These are phyloP conservation scores for Artemisia annua DNA, from an alignment of 129 eudicot genomes.

Conservation along the genomic window DNA sequence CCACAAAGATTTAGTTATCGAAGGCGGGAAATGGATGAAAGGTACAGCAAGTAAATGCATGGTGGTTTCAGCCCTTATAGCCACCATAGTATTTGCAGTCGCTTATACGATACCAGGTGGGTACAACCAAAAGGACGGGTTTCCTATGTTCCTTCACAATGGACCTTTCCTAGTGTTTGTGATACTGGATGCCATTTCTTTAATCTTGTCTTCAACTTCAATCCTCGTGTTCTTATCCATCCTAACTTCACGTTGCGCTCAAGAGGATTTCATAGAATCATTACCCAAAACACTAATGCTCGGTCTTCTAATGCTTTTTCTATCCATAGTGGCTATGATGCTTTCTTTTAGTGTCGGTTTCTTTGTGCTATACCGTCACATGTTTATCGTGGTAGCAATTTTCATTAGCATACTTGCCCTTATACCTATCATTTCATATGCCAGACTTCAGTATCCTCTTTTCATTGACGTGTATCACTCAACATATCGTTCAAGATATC, in stretches of 20 bases:
- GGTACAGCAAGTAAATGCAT: conserved; percentile 21
- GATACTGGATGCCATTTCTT: conserved; percentile 11
- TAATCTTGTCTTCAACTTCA: neutral
- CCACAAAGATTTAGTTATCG: neutral
- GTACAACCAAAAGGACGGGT: neutral
- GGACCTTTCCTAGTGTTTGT: conserved; percentile 15
- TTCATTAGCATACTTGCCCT: conserved; percentile 4
- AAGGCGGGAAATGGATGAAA: conserved; percentile 15
- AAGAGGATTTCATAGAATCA: conserved; percentile 14
- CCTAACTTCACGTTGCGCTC: conserved; percentile 15
- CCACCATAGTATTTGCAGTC: conserved; percentile 18
- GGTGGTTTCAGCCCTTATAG: conserved; percentile 9
- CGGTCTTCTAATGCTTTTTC: conserved; percentile 12
- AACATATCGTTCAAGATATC: neutral
- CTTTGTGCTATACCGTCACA: conserved; percentile 17
- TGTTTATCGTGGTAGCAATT: neutral
- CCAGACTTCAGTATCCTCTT: conserved; percentile 9
- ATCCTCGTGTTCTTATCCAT: conserved; percentile 19
- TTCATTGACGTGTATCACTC: neutral
- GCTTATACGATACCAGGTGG: conserved; percentile 16
- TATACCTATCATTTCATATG: neutral
- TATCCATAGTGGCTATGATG: conserved; percentile 17
- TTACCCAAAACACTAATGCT: neutral
- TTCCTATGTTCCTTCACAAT: conserved; percentile 4
- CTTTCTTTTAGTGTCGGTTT: conserved; percentile 9